phyloP scores from a whole-genome alignment of 345 rosid genomes.

The Brassica nigra region DNA sequence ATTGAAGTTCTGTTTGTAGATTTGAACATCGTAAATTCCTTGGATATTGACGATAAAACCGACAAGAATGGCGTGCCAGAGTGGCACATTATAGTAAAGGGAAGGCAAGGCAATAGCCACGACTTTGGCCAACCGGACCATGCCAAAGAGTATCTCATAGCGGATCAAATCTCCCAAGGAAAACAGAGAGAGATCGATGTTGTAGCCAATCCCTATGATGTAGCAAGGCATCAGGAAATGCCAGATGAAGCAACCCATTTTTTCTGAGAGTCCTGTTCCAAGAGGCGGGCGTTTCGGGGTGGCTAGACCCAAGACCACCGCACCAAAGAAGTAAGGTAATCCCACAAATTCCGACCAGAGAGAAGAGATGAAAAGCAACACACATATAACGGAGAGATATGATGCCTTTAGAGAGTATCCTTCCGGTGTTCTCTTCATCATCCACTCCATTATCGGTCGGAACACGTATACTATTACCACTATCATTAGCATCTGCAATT shows the following conservation, averaged over 20 bases:
- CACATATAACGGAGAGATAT: slow-evolving; percentile 17
- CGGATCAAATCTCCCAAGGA: not conserved
- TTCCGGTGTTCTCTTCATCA: slow-evolving; percentile 47
- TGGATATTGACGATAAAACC: slow-evolving; percentile 47
- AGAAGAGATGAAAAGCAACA: slow-evolving; percentile 34
- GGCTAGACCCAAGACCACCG: slow-evolving; percentile 43
- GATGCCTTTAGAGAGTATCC: slow-evolving; percentile 44
- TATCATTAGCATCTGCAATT: slow-evolving; percentile 34
- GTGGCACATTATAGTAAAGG: slow-evolving; percentile 43
- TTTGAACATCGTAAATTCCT: slow-evolving; percentile 47
- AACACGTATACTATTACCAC: slow-evolving; percentile 25
- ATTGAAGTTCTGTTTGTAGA: slow-evolving; percentile 32
- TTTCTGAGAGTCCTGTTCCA: slow-evolving; percentile 41
- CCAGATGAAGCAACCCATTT: slow-evolving; percentile 42
- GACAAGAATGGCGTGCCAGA: slow-evolving; percentile 47
- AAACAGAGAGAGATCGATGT: slow-evolving; percentile 19
- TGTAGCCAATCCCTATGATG: slow-evolving; percentile 39
- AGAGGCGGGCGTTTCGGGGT: slow-evolving; percentile 45
- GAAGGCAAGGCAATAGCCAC: slow-evolving; percentile 36
- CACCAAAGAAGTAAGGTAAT: slow-evolving; percentile 41
- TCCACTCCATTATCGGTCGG: slow-evolving; percentile 50
- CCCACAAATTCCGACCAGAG: slow-evolving; percentile 39
- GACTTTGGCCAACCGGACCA: slow-evolving; percentile 29
- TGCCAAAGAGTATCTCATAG: slow-evolving; percentile 23
- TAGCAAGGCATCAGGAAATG: slow-evolving; percentile 46